Evolutionary conservation across 2,329 filamentous ascomycete species (phyloP), one percentile per base, ranked within the genome.

Genomic region (Talaromyces sp.): DNA sequence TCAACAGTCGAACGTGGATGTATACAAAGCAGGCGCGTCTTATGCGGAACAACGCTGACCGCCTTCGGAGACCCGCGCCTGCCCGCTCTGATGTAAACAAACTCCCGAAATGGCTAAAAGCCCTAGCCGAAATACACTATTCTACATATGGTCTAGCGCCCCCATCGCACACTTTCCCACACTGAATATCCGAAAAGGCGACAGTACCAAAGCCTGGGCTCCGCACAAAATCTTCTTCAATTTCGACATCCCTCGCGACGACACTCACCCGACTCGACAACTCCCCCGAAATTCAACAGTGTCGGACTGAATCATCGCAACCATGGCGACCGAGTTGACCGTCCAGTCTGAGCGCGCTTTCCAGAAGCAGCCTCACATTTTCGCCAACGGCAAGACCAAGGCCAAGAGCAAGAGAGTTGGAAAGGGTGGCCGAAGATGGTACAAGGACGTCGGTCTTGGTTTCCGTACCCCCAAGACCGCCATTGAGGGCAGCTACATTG

Each of bases 361-460:
- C 92, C 95, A 98, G 86, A 99, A 99, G 91, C 94, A 99, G 89
- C 95, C 95, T 83, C 95, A 99, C 86, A 97, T 99, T 88, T 99
- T 98, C 92, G 89, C 91, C 80, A 97, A 98, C 90, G 87, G 90
- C 81, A 99, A 99, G 91, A 85, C 86, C 83, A 92, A 93, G 88
- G 84, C 89, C 81, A 92, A 91, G 82, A 85, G 86, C 83, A 90
- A 84, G 78, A 84, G 89, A 82, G 90, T 90, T 77, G 93, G 93
- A 83, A 96, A 96, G 89, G 64, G 64, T 59, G 91, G 92, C 78
- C 91, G 92, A 85, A 90, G 93, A 93, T 94, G 90, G 93, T 97
- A 96, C 86, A 99, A 99, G 91, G 95, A 99, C 81, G 93, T 99
- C 78, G 95, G 95, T 86, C 89, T 99, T 84, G 95, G 95, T 78